Percentiles rank a stretch among this genome's conserved stretches.
These are phyloP conservation scores for Cladosporium austrohemisphaericum DNA, from an alignment of 2,329 filamentous ascomycete genomes.

Conservation along the genomic window DNA sequence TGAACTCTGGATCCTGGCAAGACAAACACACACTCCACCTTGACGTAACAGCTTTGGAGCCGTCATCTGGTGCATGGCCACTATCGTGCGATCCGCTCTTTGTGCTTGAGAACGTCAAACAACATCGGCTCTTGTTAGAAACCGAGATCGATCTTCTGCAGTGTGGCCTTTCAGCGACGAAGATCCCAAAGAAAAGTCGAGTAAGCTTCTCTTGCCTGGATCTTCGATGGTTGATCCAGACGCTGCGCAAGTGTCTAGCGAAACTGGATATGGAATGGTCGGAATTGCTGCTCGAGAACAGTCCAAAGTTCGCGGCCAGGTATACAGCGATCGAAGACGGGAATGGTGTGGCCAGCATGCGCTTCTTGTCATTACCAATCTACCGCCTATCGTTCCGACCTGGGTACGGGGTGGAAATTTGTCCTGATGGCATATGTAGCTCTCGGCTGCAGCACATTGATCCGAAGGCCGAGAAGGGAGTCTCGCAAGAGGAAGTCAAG, in stretches of 20 bases:
- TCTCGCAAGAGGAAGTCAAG: constrained; percentile 16
- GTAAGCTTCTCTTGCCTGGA: constrained; percentile 14
- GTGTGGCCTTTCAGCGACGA: constrained; percentile 10
- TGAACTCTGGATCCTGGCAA: neutral
- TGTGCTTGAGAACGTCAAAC: constrained; percentile 20
- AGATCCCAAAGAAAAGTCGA: constrained; percentile 13
- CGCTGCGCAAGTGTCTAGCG: constrained; percentile 16
- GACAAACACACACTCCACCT: constrained; percentile 9
- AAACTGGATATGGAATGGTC: neutral
- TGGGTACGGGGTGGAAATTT: constrained; percentile 22
- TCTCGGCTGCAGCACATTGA: constrained; percentile 15
- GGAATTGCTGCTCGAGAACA: neutral
- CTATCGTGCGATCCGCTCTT: constrained; percentile 26
- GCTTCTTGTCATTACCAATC: constrained; percentile 24
- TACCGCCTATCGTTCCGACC: constrained; percentile 17
- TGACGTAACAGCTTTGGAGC: constrained; percentile 14
- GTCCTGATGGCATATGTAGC: constrained; percentile 19
- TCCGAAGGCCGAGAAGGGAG: constrained; percentile 15
- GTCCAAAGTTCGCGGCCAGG: constrained; percentile 7
- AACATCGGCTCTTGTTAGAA: constrained; percentile 17
- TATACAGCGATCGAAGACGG: constrained; percentile 6
- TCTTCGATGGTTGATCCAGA: constrained; percentile 18
- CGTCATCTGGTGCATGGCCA: constrained; percentile 19
- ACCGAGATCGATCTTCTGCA: constrained; percentile 18
- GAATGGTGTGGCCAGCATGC: constrained; percentile 18